Evolutionary conservation across 495 filamentous ascomycete genomes (phyloP).

Genomic region (Penicillium odoratum): DNA sequence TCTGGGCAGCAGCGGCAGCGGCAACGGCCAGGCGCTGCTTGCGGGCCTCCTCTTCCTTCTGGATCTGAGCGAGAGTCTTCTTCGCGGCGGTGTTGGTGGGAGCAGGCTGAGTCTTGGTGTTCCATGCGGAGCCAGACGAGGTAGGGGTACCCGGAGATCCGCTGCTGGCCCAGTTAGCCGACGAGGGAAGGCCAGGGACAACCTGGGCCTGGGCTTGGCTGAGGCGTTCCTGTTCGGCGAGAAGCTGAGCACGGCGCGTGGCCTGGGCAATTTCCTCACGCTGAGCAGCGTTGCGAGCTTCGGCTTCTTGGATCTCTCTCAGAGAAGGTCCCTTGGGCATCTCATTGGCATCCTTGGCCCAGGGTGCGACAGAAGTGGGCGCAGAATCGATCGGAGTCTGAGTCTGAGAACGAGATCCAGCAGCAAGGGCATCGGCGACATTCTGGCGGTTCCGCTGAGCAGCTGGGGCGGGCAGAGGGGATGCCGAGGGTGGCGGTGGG

Average conservation of each 20-base stretch:
- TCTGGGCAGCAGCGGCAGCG: constrained; percentile 52
- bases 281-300: constrained; percentile 91
- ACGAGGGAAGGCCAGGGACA: constrained; percentile 77
- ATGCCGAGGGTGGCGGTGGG: constrained; percentile 69
- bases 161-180: constrained; percentile 84
- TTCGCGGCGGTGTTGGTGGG: constrained; percentile 54
- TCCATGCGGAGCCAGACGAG: constrained; percentile 61
- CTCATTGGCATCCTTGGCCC: constrained; percentile 84
- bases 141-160: constrained; percentile 63
- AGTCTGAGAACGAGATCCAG: constrained; percentile 68
- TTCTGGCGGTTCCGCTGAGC: constrained; percentile 82
- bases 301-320: constrained; percentile 95
- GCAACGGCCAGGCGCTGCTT: constrained; percentile 68
- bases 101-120: constrained; percentile 55
- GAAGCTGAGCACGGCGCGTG: constrained; percentile 68
- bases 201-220: constrained; percentile 61
- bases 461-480: constrained; percentile 81
- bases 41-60: constrained; percentile 90
- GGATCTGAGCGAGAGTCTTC: constrained; percentile 94
- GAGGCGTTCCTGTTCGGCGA: constrained; percentile 74
- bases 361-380: constrained; percentile 77
- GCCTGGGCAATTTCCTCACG: constrained; percentile 81
- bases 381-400: constrained; percentile 68
- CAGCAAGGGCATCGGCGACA: constrained; percentile 76
- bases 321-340: constrained; percentile 84